phyloP scores from a whole-genome alignment of 306 rosid genomes.

The Elaeagnus macrophylla region DNA sequence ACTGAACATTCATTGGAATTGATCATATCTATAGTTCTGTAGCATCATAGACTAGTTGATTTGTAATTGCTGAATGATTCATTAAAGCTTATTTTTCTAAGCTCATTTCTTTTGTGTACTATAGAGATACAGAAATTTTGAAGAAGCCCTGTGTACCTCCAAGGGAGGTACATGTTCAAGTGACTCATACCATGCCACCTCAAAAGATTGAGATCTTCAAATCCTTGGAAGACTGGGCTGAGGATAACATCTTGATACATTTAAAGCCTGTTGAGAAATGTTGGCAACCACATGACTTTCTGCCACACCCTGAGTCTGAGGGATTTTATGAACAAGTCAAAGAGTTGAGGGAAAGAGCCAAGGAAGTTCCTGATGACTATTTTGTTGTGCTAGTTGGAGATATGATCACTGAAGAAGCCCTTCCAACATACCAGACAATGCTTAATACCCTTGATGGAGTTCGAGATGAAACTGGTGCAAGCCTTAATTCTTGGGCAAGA shows the following conservation, averaged over 20 bases:
- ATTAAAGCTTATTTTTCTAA: too few relatives aligned
- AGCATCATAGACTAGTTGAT: too few relatives aligned
- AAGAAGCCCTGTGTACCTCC: too few relatives aligned
- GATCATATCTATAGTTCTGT: too few relatives aligned
- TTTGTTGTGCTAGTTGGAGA: neutral
- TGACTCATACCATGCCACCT: too few relatives aligned
- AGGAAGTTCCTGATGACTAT: neutral
- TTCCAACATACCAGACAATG: neutral
- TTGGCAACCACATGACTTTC: slow-evolving; percentile 1
- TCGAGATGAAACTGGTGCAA: neutral
- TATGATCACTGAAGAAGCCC: slow-evolving; percentile 3
- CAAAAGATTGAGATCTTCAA: neutral
- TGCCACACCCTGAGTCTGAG: neutral
- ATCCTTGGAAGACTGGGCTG: neutral
- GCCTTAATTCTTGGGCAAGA: neutral
- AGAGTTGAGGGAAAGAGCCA: neutral
- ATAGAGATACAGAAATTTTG: too few relatives aligned
- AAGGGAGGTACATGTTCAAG: too few relatives aligned
- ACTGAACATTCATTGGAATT: too few relatives aligned
- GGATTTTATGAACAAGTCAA: neutral
- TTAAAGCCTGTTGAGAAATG: neutral
- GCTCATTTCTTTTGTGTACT: too few relatives aligned
- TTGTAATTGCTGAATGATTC: too few relatives aligned
- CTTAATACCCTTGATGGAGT: neutral
- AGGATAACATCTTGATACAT: neutral